Evolutionary conservation across 2,329 filamentous ascomycete genomes (phyloP), one percentile per base, ranked within the genome.

Genomic region (Ophiostoma sp.): DNA sequence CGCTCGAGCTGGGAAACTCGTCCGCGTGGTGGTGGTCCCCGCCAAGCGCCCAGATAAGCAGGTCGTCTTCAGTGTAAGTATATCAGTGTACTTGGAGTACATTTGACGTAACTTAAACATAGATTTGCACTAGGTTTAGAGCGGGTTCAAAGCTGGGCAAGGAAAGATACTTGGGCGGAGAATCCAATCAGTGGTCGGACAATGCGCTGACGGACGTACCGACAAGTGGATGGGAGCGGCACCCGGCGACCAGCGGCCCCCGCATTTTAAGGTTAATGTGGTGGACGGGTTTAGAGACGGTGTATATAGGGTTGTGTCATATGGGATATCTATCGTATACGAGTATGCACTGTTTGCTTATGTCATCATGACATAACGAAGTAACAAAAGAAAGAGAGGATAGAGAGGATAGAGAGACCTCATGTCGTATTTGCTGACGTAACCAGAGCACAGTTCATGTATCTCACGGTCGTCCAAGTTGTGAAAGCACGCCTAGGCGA

Each of bases 181-280:
- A 60, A 60, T 12, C 55, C 55, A 60, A 60, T 60, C 55, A 60
- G 27, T 60, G 55, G 8, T 60, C 27, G 55, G 55, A 14, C 55
- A 60, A 40, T 60, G 55, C 55, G 55, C 55, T 60, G 55, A 60
- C 55, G 55, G 55, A 40, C 55, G 27, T 36, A 27, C 55, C 55
- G 55, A 60, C 55, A 60, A 27, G 55, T 60, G 55, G 55, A 7
- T 3, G 42, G 42, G 6, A 44, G 7, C 42, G 42, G 78, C 64
- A 27, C 27, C 27, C 49, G n/a, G 47, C 49, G 18, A 5, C 45
- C 18, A 55, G 6, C 42, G 11, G 16, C n/a, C 55, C 55, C 55
- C 55, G 55, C 55, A 60, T 14, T 60, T 38, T 55, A 60, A 60
- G 55, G 9, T 60, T 60, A 40, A 27, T 14, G 3, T 27, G 14